Conservation (phyloP, 805 yeast species). For the Ogataea haglerorum region DNA sequence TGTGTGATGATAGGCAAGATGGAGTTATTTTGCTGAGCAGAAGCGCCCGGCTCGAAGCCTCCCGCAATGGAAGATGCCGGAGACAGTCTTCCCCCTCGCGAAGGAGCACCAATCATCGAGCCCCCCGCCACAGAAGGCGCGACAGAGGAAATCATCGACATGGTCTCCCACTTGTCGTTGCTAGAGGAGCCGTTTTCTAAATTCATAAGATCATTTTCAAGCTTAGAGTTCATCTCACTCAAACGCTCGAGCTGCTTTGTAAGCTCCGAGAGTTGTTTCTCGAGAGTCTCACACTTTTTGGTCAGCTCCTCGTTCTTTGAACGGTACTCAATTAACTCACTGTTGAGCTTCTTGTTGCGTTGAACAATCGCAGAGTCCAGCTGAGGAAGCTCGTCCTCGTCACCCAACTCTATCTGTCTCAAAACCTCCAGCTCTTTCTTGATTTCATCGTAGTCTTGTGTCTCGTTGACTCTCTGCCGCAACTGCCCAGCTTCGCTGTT, state of each 20-base stretch:
- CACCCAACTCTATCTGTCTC: slow-evolving; percentile 74
- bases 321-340: slow-evolving; percentile 65
- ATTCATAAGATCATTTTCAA: slow-evolving; percentile 71
- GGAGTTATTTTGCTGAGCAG: slow-evolving; percentile 37
- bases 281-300: slow-evolving; percentile 40
- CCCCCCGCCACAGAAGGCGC: slow-evolving; percentile 26
- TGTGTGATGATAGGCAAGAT: slow-evolving; percentile 86
- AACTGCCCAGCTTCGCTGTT: slow-evolving; percentile 49
- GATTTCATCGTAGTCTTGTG: slow-evolving; percentile 74
- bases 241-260: slow-evolving; percentile 40
- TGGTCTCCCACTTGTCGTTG: slow-evolving; percentile 54
- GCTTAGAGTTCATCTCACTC: slow-evolving; percentile 48
- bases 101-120: slow-evolving; percentile 1
- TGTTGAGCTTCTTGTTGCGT: slow-evolving; percentile 69
- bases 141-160: slow-evolving; percentile 64
- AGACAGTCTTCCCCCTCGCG: slow-evolving; percentile 36
- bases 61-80: slow-evolving; percentile 54
- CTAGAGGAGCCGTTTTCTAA: slow-evolving; percentile 44
- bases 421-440: slow-evolving; percentile 72
- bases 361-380: slow-evolving; percentile 44
- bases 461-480: slow-evolving; percentile 45
- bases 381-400: slow-evolving; percentile 34
- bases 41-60: slow-evolving; percentile 22
- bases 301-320: slow-evolving; percentile 50
- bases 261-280: slow-evolving; percentile 34